Base-by-base conservation (phyloP, 176 grass and related monocot species). In the Aegilops bicornis region DNA sequence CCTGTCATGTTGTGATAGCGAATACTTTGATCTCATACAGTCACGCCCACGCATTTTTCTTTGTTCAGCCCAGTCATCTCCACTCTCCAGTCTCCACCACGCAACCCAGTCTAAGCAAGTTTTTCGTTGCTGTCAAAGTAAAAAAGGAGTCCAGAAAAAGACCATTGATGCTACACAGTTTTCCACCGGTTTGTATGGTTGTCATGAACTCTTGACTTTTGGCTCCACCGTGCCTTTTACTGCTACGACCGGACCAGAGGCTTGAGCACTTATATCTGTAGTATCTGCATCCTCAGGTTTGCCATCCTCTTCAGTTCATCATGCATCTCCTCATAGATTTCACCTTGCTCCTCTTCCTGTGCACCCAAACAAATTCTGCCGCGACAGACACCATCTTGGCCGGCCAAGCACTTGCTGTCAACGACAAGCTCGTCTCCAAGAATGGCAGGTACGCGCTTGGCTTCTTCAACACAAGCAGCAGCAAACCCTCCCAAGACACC, bases 361-460 rank as follows among this genome's bases (percentile, higher is more conserved):
- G 32, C 32, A 33, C 32, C 32, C 32, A 33, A 33, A 4, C 32
- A 33, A 33, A 33, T 33, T 33, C 3, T 33, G 32, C 32, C 32
- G 32, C 43, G 11, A 14, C 11, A 3, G 3, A 47, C 11, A 47
- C 43, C 12, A 47, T 50, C 13, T 15, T 16, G 4, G 47, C 47
- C 14, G 47, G 47, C 47, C 47, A 50, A 50, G 47, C 47, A 50
- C 47, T 50, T 14, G 20, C 19, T 15, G 31, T 32, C n/a, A 43
- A 27, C 15, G 37, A 81, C 29, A 95, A n/a, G 70, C 84, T 95
- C 7, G 43, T 81, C 27, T 95, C 86, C n/a, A 3, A 33, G 8
- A 83, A 84, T 35, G 80, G 84, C 71, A 91, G 72, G 79, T 96
- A 88, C 50, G 86, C 86, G 24, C 86, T 96, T 12, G 94, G 94